Evolutionary conservation across 2,329 filamentous ascomycete genomes (phyloP), one percentile per base, ranked within the genome.

Genomic region (Colletotrichum sp.): DNA sequence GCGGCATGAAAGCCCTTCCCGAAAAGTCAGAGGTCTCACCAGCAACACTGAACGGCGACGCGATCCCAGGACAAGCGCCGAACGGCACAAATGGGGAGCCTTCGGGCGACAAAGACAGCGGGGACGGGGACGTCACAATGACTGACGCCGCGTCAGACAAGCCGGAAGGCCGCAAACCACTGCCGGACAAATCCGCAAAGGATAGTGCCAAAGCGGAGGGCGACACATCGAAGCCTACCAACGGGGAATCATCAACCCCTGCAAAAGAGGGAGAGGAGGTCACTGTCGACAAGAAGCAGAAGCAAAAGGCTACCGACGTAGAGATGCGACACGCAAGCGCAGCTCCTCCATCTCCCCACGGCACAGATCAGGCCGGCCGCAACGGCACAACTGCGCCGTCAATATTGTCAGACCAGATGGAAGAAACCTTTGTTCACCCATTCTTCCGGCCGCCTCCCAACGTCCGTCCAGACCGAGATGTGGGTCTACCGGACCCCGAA

Each of bases 401-500:
- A 63, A 67, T 69, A 59, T 24, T 57, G 24, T 71, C 76, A 6
- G 72, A 76, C n/a, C 12, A 55, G 63, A 82, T 84, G 24, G 86
- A 88, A 16, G 86, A 89, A 6, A 86, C 88, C n/a, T 90, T 90
- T 32, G 90, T 96, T 75, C 94, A 96, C 82, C 94, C 95, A 5
- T 91, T 95, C 80, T 98, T 95, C 84, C 84, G 92, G 59, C 90
- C 93, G 44, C 94, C 95, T 0, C 82, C 86, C 30, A 87, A 90
- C 36, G 90, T 91, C 28, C 88, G 90, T 70, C 90, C 93, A 3
- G 93, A 96, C 82, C 89, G 93, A 71, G 92, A 96, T 81, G 86
- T 95, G 52, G 94, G 94, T 3, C 89, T 98, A 4, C 94, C 95
- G 1, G 88, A 92, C 21, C 85, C 88, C 30, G 95, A 97, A 85